Evolutionary conservation across 2,329 filamentous ascomycete genomes (phyloP).

Genomic region (Diaporthe sp.): DNA sequence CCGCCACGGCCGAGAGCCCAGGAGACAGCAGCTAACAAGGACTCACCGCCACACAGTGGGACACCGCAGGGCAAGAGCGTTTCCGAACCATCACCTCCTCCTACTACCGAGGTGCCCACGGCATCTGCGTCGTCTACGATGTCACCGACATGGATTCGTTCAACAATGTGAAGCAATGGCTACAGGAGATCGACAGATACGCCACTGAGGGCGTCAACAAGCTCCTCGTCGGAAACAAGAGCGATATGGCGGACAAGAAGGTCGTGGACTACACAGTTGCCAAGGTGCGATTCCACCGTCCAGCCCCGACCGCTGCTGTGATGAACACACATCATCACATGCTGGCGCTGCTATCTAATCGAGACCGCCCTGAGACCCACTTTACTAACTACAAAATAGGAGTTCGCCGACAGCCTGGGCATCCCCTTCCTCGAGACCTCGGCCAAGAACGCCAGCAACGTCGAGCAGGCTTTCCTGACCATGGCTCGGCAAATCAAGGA

Average conservation of each 20-base stretch:
- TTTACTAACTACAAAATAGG: constrained; percentile 66
- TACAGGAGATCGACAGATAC: constrained; percentile 99
- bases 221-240: constrained; percentile 99
- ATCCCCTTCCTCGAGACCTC: constrained; percentile 99
- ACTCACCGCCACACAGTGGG: constrained; percentile 77
- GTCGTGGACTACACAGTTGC: constrained; percentile 99
- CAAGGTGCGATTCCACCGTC: constrained; percentile 76
- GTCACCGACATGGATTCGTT: constrained; percentile 99
- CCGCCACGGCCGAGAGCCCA: background rate
- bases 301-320: constrained; percentile 5
- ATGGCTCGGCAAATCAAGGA: constrained; percentile 99
- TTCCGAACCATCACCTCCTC: constrained; percentile 99
- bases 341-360: constrained; percentile 37
- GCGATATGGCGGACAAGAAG: constrained; percentile 99
- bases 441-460: constrained; percentile 99
- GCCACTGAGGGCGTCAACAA: constrained; percentile 99
- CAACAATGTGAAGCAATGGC: constrained; percentile 99
- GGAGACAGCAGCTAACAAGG: constrained; percentile 48
- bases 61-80: constrained; percentile 98
- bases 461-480: constrained; percentile 99
- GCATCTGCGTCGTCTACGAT: constrained; percentile 99
- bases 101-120: constrained; percentile 98
- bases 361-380: constrained; percentile 28
- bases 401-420: constrained; percentile 98
- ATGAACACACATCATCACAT: constrained; percentile 37